phyloP scores from a whole-genome alignment of 202 grass and related monocot genomes.

The Zoysia matrella region DNA sequence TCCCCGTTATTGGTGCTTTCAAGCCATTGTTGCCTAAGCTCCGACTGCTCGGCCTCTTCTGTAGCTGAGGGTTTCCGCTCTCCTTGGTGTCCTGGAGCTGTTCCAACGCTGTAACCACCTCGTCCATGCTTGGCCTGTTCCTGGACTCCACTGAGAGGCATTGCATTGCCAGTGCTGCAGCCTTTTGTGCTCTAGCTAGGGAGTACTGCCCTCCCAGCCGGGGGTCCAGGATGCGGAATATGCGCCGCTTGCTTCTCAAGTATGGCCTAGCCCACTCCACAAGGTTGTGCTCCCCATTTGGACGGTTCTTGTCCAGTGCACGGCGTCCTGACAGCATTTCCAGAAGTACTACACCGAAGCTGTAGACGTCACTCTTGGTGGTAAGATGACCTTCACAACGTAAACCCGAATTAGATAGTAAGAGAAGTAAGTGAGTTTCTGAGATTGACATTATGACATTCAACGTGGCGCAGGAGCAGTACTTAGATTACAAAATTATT shows the following conservation, averaged over 20 bases:
- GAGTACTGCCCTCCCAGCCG: constrained; percentile 72
- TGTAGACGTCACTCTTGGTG: constrained; percentile 74
- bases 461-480: neutral
- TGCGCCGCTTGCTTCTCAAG: constrained; percentile 67
- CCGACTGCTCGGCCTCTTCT: constrained; percentile 36
- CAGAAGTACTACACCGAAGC: constrained; percentile 74
- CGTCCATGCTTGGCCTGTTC: constrained; percentile 69
- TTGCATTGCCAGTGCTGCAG: constrained; percentile 54
- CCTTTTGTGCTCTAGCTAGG: constrained; percentile 58
- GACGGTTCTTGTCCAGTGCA: constrained; percentile 78
- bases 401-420: constrained; percentile 8
- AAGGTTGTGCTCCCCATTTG: constrained; percentile 61
- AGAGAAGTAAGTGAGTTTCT: constrained; percentile 7
- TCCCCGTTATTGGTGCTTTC: constrained; percentile 21
- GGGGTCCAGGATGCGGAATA: constrained; percentile 58
- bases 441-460: neutral
- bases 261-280: constrained; percentile 78
- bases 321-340: constrained; percentile 69
- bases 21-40: constrained; percentile 1
- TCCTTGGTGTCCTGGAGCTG: constrained; percentile 71
- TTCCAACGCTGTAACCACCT: constrained; percentile 61
- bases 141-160: constrained; percentile 65
- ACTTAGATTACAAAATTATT: neutral
- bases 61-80: constrained; percentile 31
- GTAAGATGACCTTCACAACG: constrained; percentile 65